These are phyloP conservation scores for Tuber calosporum DNA, from an alignment of 495 filamentous ascomycete species.

Conservation along the genomic window DNA sequence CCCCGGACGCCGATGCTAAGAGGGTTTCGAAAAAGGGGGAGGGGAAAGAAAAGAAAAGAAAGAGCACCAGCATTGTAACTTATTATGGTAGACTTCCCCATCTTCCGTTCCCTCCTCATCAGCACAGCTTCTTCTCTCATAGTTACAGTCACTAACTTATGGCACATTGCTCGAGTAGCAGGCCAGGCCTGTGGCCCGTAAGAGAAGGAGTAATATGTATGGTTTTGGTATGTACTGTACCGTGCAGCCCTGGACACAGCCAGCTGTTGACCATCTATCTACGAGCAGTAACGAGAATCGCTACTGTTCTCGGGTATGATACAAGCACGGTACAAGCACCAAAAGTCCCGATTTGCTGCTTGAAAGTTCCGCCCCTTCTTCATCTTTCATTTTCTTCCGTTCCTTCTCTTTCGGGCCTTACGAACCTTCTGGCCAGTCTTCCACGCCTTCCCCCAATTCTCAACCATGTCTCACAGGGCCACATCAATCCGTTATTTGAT, in stretches of 20 bases:
- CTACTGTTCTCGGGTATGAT: background rate
- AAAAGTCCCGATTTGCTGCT: background rate
- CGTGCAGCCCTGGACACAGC: background rate
- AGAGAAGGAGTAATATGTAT: background rate
- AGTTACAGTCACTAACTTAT: background rate
- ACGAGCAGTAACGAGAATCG: background rate
- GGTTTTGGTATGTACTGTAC: no score
- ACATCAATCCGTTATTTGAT: background rate
- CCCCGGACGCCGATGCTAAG: background rate
- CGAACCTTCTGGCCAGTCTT: background rate
- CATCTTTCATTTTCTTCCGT: background rate
- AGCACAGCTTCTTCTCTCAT: background rate
- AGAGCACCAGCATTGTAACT: background rate
- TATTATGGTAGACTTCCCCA: background rate
- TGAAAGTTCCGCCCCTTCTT: constrained; percentile 1
- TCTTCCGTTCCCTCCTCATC: background rate
- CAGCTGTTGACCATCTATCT: background rate
- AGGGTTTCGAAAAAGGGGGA: background rate
- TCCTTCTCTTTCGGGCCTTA: background rate
- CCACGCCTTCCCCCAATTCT: background rate
- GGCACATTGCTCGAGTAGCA: no score
- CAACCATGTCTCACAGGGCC: background rate
- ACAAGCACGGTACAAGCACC: background rate
- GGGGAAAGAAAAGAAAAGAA: background rate
- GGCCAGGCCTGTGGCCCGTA: background rate